Evolutionary conservation across 2,329 filamentous ascomycete genomes (phyloP).

Genomic region (Gaeumannomyces sp.): DNA sequence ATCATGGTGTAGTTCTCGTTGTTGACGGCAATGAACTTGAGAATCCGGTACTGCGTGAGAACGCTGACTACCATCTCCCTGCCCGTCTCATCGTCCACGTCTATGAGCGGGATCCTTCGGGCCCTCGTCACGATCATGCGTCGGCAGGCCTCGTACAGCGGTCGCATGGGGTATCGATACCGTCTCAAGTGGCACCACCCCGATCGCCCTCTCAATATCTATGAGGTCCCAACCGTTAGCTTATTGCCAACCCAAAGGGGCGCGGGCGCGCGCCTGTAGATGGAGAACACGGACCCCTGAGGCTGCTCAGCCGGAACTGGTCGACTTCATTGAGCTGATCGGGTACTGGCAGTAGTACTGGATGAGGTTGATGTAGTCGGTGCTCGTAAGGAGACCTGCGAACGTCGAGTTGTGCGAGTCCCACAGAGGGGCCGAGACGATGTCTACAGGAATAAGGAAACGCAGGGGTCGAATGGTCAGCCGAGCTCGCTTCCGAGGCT

Average conservation of each 20-base stretch:
- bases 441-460: constrained; percentile 50
- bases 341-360: constrained; percentile 98
- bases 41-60: constrained; percentile 94
- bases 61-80: constrained; percentile 92
- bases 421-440: constrained; percentile 96
- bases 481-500: neutral
- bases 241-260: neutral
- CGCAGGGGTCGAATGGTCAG: neutral
- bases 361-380: constrained; percentile 97
- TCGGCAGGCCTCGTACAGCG: constrained; percentile 90
- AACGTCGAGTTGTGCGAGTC: constrained; percentile 90
- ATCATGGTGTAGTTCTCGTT: constrained; percentile 76
- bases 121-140: constrained; percentile 92
- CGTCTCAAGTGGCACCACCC: constrained; percentile 85
- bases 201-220: constrained; percentile 95
- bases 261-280: neutral
- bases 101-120: constrained; percentile 86
- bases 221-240: constrained; percentile 12
- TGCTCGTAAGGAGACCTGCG: constrained; percentile 88
- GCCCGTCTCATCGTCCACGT: constrained; percentile 88
- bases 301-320: constrained; percentile 84
- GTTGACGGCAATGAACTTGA: constrained; percentile 98
- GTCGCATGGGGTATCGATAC: constrained; percentile 83
- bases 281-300: constrained; percentile 58
- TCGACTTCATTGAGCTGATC: constrained; percentile 86